Percentiles rank a stretch among this genome's conserved stretches.
phyloP scores from a whole-genome alignment of 2,329 filamentous ascomycete species.

The Karstenula rhodostoma region DNA sequence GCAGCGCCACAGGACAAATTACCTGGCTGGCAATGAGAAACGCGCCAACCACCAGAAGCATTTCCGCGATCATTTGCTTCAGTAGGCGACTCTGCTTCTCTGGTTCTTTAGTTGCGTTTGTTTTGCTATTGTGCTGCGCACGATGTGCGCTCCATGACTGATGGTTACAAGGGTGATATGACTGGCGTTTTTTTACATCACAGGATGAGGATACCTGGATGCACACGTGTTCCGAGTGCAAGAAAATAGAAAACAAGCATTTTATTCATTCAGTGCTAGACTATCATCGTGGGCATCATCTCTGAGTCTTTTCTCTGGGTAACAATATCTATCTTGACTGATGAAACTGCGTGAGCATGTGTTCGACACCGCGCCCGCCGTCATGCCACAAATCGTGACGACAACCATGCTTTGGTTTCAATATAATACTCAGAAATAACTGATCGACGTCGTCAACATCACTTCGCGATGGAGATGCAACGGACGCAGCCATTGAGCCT shows the following conservation, averaged over 20 bases:
- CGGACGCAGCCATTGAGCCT: too few relatives aligned
- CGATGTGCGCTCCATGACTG: background rate
- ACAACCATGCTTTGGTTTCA: too few relatives aligned
- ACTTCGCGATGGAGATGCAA: too few relatives aligned
- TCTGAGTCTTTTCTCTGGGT: too few relatives aligned
- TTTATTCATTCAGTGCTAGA: background rate
- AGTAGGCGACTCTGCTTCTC: constrained; percentile 45
- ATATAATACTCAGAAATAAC: too few relatives aligned
- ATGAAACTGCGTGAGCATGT: background rate
- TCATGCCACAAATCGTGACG: too few relatives aligned
- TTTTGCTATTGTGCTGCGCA: background rate
- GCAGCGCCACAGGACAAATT: constrained; percentile 64
- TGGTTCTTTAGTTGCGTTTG: constrained; percentile 1
- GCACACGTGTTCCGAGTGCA: background rate
- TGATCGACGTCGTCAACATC: too few relatives aligned
- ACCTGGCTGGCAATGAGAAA: constrained; percentile 76
- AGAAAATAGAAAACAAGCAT: constrained; percentile 2
- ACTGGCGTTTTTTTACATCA: constrained; percentile 8
- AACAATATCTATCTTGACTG: too few relatives aligned
- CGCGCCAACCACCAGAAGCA: constrained; percentile 80
- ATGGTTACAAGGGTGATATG: constrained; percentile 9
- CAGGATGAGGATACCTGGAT: constrained; percentile 1
- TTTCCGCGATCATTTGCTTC: constrained; percentile 67
- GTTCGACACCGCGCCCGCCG: too few relatives aligned
- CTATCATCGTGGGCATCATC: background rate